Evolutionary conservation across 225 moss, liverwort and hornwort species (phyloP), one percentile per base, ranked within the genome.

Genomic region (Bryum argenteum): DNA sequence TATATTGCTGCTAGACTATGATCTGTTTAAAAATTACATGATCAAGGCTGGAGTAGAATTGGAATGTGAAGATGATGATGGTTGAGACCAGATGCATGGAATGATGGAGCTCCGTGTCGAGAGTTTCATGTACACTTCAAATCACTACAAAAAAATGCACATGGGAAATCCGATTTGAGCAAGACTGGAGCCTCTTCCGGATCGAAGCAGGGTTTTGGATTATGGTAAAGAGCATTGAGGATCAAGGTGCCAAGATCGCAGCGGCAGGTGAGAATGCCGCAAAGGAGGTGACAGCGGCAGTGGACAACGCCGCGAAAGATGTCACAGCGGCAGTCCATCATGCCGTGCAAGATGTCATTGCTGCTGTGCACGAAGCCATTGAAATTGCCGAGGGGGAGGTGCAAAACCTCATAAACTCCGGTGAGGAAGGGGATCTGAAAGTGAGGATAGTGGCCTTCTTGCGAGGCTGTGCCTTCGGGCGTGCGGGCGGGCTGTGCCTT

Each of bases 181-280:
- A 48, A 3, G 6, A 26, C 2, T 54, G 38, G 26, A 26, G 26
- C 26, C 26, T 26, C 26, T 2, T 4, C 4, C 26, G 26, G 4
- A 26, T 26, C 26, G 26, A 4, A 26, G 26, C 4, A 26, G 63
- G 63, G 37, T 48, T 77, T 55, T 10, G n/a, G 38, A 8, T 72
- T 66, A 53, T 44, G 65, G 14, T 74, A 28, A 74, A n/a, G 58
- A 9, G 54, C 40, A 82, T 82, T 71, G 71, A 66, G 17, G 68
- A 67, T 18, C 65, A 24, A 64, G 63, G 24, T 2, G 42, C 58
- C 13, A 72, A 68, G 47, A 68, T 59, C 53, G 51, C 73, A 69
- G 68, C 21, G 37, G 64, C 42, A 1, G 43, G 69, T 56, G 79
- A 70, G 53, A 75, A 75, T 24, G 66, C 48, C 47, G 75, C 39